Base-by-base conservation (phyloP, 2,329 filamentous ascomycete genomes). In the Leptographium galeiforme region DNA sequence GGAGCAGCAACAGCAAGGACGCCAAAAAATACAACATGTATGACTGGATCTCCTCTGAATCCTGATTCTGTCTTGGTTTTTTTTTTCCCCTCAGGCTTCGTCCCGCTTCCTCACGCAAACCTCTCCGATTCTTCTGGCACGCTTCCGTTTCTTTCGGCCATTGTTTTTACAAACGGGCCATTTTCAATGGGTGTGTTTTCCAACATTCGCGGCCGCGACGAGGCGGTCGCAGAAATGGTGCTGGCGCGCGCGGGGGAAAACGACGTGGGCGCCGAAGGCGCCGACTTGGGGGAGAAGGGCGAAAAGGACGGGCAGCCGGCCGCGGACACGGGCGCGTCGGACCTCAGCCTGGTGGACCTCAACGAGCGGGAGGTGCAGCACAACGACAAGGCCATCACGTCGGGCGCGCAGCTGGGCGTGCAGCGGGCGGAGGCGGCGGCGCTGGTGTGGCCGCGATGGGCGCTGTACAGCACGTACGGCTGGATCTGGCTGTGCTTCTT, bases 351-450 rank as follows among this genome's bases (percentile, higher is more conserved):
- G 7, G 57, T 56, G 44, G 52, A 47, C 36, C 56, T 51, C 46
- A 51, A 59, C 51, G 58, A 59, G 50, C 44, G 51, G 19, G 58
- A 59, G 50, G 45, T 59, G 34, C 3, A 48, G 14, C 16, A 30
- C 25, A 14, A 59, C 48, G 55, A 48, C 51, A 13, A 54, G 44
- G 5, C 36, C 12, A 34, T 59, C 6, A 59, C 58, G 12, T 8
- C 18, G 11, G 55, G 63, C 49, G 65, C 65, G 10, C 72, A 75
- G 61, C 63, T 64, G 10, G 74, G 74, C 62, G 72, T 76, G 18
- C 67, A 70, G 54, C 70, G 70, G 51, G 68, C 75, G n/a, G 70
- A 75, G 60, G 74, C 72, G 14, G 68, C 69, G 10, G 70, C 73
- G 33, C 70, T 68, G 45, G 69, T 71, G 39, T 73, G 72, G 71